These are phyloP conservation scores for Pseudocohnilembus persalinus DNA, from an alignment of 169 alveolate species.

Conservation along the genomic window DNA sequence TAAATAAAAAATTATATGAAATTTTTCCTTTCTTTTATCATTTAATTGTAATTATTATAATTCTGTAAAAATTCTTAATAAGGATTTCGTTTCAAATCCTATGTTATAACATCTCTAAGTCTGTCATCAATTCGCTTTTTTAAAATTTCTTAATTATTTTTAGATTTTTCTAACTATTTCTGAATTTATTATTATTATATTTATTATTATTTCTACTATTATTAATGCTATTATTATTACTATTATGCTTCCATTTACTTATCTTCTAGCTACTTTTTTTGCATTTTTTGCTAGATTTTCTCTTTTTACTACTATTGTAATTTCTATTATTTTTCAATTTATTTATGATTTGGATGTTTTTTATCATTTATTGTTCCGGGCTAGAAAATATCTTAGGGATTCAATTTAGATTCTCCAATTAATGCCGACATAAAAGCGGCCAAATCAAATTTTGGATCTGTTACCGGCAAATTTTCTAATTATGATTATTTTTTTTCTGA, in stretches of 20 bases:
- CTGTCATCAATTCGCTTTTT: no score
- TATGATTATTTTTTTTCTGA: neutral
- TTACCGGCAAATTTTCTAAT: neutral
- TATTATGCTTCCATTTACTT: neutral
- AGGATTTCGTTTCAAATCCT: neutral
- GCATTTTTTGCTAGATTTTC: neutral
- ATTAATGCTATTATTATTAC: neutral
- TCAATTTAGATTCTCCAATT: neutral
- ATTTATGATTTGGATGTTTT: neutral
- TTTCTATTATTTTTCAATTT: no score
- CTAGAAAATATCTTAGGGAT: neutral
- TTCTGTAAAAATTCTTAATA: neutral
- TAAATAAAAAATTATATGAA: no score
- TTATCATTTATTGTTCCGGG: neutral
- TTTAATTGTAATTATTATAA: no score
- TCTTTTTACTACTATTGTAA: no score
- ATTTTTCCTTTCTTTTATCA: neutral
- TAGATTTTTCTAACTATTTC: neutral
- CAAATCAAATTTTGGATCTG: neutral
- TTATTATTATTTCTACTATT: neutral
- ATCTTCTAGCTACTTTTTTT: neutral
- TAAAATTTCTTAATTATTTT: no score
- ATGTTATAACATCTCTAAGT: no score
- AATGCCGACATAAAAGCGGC: neutral
- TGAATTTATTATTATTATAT: no score